A percentile compares a stretch with the other conserved stretches of the same genome.
Evolutionary conservation across 1,284 basidiomycete species (phyloP).

Genomic region (Trametes versicolor): DNA sequence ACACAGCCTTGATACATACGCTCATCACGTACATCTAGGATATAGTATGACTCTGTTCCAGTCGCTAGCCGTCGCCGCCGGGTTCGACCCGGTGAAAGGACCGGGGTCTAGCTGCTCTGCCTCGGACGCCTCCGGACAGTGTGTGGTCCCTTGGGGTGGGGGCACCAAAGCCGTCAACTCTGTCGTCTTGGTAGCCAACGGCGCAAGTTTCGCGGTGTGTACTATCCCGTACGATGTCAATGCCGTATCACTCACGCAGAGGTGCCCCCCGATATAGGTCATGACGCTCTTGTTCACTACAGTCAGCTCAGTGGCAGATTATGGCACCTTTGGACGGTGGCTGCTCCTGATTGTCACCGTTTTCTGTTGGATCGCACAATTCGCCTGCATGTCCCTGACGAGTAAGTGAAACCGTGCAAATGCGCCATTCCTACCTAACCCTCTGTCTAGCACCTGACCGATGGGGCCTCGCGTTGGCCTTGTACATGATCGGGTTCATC

Average conservation of each 20-base stretch:
- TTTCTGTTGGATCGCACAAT: constrained; percentile 84
- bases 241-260: not conserved
- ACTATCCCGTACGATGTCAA: constrained; percentile 14
- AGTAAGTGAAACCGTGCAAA: constrained; percentile 50
- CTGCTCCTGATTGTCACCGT: constrained; percentile 77
- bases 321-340: constrained; percentile 82
- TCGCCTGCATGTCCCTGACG: constrained; percentile 77
- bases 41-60: constrained; percentile 83
- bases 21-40: constrained; percentile 33
- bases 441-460: constrained; percentile 60
- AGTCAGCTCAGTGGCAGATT: constrained; percentile 84
- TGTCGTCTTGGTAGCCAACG: constrained; percentile 78
- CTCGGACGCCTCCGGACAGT: constrained; percentile 65
- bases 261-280: constrained; percentile 49
- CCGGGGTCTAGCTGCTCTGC: constrained; percentile 71
- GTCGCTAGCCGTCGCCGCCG: constrained; percentile 70
- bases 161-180: constrained; percentile 79
- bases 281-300: constrained; percentile 86
- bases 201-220: constrained; percentile 76
- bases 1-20: not conserved
- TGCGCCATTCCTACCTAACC: not conserved
- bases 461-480: constrained; percentile 79
- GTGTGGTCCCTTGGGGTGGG: constrained; percentile 78
- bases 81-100: constrained; percentile 71
- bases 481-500: constrained; percentile 87